Base-by-base conservation (phyloP, 352 stramenopile genomes). In the Globisporangium irregulare region DNA sequence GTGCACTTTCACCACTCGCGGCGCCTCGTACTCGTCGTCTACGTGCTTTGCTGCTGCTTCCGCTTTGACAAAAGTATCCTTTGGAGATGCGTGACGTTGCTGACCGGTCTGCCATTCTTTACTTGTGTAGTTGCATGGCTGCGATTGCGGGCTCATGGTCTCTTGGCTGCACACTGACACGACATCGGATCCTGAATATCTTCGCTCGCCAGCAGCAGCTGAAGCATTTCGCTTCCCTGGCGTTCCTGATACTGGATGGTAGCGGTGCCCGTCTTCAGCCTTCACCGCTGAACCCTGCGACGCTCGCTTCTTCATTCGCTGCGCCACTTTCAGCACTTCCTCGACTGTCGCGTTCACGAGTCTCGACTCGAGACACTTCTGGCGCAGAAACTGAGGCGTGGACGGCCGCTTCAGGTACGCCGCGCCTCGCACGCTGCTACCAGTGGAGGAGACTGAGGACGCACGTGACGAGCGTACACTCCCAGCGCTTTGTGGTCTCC, bases 281-380 rank as follows among this genome's bases (percentile, higher is more conserved):
- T 69, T 70, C 29, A n/a, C 18, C 25, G 63, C 54, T 14, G 53
- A 15, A 25, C 51, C 53, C n/a, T 74, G 38, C 4, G 73, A 73
- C 25, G 62, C 60, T 10, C 71, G 73, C 62, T 86, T 90, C 69
- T 81, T 86, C 62, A 71, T 57, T 48, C 60, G 50, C 66, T 67
- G 73, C 9, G 66, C 54, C 12, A 59, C 61, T 41, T 56, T 54
- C 5, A 57, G 15, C 0, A 57, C 53, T 29, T 74, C 48, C 38
- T 59, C 41, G 10, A 57, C 4, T 18, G 72, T 65, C 0, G 64
- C 46, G 10, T 78, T 61, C n/a, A 67, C 59, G 58, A 80, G 62
- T 38, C 84, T 73, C 10, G 77, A 87, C 70, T 92, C 82, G 36
- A 90, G 66, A 24, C 84, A 92, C 54, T 92, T 89, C 50, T 89